Percentiles rank a stretch among this genome's conserved stretches.
phyloP scores from a whole-genome alignment of 768 basidiomycete species.

The Boletus coccyginus region DNA sequence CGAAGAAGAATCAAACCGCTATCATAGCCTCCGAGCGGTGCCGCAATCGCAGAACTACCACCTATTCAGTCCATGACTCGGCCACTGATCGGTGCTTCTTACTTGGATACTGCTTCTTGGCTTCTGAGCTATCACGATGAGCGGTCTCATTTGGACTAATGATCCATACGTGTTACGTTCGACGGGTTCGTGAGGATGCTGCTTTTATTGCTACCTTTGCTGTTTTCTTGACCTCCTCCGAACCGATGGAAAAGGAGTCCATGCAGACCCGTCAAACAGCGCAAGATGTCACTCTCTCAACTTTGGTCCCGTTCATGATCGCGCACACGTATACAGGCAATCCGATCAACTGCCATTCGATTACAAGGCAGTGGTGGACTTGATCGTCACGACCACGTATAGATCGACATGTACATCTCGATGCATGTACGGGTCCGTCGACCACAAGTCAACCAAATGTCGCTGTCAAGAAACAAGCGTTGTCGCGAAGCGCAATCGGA shows the following conservation, averaged over 20 bases:
- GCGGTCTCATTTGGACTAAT: background rate
- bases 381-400: conserved; percentile 1
- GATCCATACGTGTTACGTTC: conserved; percentile 5
- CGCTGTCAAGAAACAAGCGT: conserved; percentile 32
- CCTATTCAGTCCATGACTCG: background rate
- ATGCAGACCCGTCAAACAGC: background rate
- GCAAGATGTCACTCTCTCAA: conserved; percentile 1
- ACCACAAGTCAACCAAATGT: conserved; percentile 7
- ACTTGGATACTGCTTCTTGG: conserved; percentile 4
- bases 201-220: background rate
- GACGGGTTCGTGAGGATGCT: background rate
- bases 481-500: conserved; percentile 63
- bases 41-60: conserved; percentile 7
- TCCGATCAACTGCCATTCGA: background rate
- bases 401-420: background rate
- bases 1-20: background rate
- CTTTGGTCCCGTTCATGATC: conserved; percentile 2
- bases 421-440: background rate
- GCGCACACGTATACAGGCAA: background rate
- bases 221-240: background rate
- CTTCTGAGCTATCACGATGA: conserved; percentile 3
- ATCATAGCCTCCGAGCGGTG: conserved; percentile 7
- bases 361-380: conserved; percentile 1
- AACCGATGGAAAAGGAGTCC: background rate
- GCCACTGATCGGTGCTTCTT: conserved; percentile 11